These are phyloP conservation scores for Puccinellia tenuiflora DNA, from an alignment of 176 grass and related monocot genomes.

Conservation along the genomic window DNA sequence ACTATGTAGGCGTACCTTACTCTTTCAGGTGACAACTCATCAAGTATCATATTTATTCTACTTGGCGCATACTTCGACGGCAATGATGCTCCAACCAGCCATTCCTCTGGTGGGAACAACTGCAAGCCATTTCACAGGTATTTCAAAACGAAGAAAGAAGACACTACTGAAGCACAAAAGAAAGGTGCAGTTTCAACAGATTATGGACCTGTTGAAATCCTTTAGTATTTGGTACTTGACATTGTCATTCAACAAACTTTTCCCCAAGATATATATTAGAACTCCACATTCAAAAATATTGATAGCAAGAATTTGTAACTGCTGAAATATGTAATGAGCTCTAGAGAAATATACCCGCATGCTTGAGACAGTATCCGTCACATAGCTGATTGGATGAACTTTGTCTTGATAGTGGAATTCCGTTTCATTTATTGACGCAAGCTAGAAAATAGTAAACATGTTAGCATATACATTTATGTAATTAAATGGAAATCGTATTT, in stretches of 20 bases:
- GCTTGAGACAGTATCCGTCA: slow-evolving; percentile 43
- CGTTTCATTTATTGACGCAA: slow-evolving; percentile 59
- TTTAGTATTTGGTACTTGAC: background rate
- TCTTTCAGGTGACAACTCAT: slow-evolving; percentile 69
- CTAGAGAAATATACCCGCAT: slow-evolving; percentile 63
- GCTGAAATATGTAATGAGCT: slow-evolving; percentile 2
- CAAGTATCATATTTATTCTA: slow-evolving; percentile 62
- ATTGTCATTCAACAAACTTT: background rate
- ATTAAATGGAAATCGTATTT: slow-evolving; percentile 17
- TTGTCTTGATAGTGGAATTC: slow-evolving; percentile 93
- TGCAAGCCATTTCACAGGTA: slow-evolving; percentile 25
- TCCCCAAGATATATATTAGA: slow-evolving; percentile 8
- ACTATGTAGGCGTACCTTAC: slow-evolving; percentile 52
- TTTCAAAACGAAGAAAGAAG: slow-evolving; percentile 7
- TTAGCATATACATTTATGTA: slow-evolving; percentile 25
- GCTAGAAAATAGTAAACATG: slow-evolving; percentile 36
- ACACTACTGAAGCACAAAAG: background rate
- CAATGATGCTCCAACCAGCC: slow-evolving; percentile 62
- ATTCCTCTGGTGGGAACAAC: slow-evolving; percentile 89
- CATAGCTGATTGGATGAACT: slow-evolving; percentile 58
- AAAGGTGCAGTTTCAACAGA: background rate
- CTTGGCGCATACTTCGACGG: slow-evolving; percentile 62
- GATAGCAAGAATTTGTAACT: background rate
- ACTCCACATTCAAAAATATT: slow-evolving; percentile 5
- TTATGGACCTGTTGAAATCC: background rate